Conservation (phyloP, 305 asterid species). For the Fraxinus paxiana region DNA sequence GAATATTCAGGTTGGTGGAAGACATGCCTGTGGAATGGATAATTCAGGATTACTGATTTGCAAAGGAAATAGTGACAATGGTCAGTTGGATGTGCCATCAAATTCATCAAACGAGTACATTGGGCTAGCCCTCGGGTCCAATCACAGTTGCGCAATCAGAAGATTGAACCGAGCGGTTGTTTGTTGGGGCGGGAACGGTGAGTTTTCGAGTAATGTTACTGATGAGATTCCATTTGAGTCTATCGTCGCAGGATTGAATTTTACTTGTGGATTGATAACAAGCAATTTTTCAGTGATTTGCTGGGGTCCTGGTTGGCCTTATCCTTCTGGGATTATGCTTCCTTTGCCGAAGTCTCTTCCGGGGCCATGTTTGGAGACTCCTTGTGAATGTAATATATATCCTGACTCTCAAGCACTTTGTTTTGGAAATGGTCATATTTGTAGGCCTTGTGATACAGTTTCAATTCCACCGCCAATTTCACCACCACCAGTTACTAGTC, state of each 20-base stretch:
- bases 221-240: conserved; percentile 55
- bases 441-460: conserved; percentile 61
- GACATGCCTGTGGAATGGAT: conserved; percentile 69
- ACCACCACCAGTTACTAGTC: conserved; percentile 10
- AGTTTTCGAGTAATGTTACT: conserved; percentile 25
- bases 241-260: conserved; percentile 68
- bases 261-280: conserved; percentile 71
- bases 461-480: conserved; percentile 27
- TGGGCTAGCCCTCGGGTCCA: conserved; percentile 60
- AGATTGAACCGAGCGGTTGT: conserved; percentile 53
- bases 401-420: conserved; percentile 71
- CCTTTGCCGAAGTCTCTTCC: conserved; percentile 63
- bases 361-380: conserved; percentile 54
- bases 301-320: conserved; percentile 87
- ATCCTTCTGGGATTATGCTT: conserved; percentile 36
- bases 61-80: conserved; percentile 49
- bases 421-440: conserved; percentile 65
- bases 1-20: conserved; percentile 58
- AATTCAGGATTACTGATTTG: conserved; percentile 54
- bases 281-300: conserved; percentile 72
- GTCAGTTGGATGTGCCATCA: conserved; percentile 52
- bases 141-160: conserved; percentile 67
- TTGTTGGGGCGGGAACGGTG: conserved; percentile 79
- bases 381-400: conserved; percentile 61
- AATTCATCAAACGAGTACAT: conserved; percentile 41